These are phyloP conservation scores for Streptanthus diversifolius DNA, from an alignment of 345 rosid genomes.

Conservation along the genomic window DNA sequence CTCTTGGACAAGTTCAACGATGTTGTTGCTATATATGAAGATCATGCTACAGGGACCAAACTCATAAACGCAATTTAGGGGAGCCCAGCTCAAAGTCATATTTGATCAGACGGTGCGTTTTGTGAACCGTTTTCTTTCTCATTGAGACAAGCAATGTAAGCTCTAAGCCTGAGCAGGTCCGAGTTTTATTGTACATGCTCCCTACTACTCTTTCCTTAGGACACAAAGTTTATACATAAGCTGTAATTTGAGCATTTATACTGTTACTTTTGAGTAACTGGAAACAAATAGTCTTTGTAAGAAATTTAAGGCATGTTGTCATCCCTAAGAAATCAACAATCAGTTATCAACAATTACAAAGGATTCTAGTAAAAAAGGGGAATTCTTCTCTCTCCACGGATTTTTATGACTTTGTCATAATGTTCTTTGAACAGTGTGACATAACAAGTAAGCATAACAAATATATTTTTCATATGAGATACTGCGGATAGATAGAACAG, in stretches of 20 bases:
- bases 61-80: constrained; percentile 39
- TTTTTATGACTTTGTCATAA: constrained; percentile 13
- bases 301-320: not conserved
- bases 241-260: not conserved
- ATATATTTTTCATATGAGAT: not conserved
- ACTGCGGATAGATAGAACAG: not conserved
- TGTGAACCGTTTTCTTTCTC: not conserved
- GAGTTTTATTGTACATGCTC: constrained; percentile 19
- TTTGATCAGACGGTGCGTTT: not conserved
- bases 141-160: not conserved
- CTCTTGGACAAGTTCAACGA: constrained; percentile 63
- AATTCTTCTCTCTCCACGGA: constrained; percentile 17
- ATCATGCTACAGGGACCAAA: constrained; percentile 53
- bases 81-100: not conserved
- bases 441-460: constrained; percentile 14
- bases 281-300: not conserved
- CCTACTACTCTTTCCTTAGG: not conserved
- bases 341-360: not conserved
- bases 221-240: not conserved
- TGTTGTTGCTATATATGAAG: constrained; percentile 63
- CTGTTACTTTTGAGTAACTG: not conserved
- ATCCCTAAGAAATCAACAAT: not conserved
- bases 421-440: constrained; percentile 29
- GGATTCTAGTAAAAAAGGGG: not conserved
- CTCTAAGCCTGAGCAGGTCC: constrained; percentile 8